Conservation (phyloP, 306 rosid genomes). For the Rosa multiflora region DNA sequence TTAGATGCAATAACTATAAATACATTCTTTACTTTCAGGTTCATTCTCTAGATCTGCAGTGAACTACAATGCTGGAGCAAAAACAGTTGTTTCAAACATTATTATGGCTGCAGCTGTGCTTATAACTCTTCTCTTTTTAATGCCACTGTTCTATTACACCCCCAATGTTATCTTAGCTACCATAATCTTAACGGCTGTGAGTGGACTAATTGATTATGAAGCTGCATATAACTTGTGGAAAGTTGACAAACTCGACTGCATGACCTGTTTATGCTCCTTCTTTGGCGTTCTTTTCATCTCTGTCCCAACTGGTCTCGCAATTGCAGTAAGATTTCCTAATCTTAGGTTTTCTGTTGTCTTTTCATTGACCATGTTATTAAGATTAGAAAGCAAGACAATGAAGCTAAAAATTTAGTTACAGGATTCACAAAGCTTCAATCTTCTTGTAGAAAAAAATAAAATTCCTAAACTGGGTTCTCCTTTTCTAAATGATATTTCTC, state of each 20-base stretch:
- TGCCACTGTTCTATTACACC: constrained; percentile 93
- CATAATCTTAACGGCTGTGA: constrained; percentile 90
- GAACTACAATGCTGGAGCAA: constrained; percentile 89
- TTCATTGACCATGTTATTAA: not conserved
- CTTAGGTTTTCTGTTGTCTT: not conserved
- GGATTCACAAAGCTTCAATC: not conserved
- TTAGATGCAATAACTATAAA: constrained; percentile 6
- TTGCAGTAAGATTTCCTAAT: constrained; percentile 60
- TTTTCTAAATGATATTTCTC: not conserved
- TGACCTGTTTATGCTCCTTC: constrained; percentile 86
- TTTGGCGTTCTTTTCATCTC: constrained; percentile 92
- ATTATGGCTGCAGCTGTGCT: constrained; percentile 92
- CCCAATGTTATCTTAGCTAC: constrained; percentile 86
- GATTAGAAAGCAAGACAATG: not conserved
- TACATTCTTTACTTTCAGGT: constrained; percentile 42
- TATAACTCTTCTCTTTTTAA: constrained; percentile 83
- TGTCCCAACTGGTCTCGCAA: constrained; percentile 87
- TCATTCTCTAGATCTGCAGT: constrained; percentile 98
- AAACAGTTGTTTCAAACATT: constrained; percentile 80
- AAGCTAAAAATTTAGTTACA: not conserved
- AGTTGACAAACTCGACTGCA: constrained; percentile 91
- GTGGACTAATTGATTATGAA: constrained; percentile 77
- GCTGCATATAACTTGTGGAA: constrained; percentile 75
- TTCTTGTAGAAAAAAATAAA: not conserved
- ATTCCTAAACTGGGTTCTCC: not conserved